Evolutionary conservation across 176 grass and related monocot species (phyloP).

Genomic region (Carex scoparia): DNA sequence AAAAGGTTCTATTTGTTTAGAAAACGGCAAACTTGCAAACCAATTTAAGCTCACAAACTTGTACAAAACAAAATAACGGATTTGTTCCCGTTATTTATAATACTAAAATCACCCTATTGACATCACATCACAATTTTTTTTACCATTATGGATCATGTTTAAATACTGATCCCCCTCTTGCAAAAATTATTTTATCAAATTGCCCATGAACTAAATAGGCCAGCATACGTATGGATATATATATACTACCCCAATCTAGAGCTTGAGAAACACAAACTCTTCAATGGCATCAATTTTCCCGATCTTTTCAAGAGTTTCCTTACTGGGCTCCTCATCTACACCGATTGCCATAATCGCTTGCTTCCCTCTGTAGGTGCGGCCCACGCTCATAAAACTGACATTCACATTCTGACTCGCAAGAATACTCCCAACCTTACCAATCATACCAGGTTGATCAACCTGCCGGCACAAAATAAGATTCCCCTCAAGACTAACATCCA

Average conservation of each 20-base stretch:
- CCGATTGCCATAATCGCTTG: slow-evolving; percentile 96
- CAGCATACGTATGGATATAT: neutral
- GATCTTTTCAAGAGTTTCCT: slow-evolving; percentile 70
- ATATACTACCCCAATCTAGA: slow-evolving; percentile 32
- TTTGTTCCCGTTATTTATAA: neutral
- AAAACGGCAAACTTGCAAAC: neutral
- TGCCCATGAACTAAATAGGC: neutral
- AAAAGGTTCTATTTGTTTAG: neutral
- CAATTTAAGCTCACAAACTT: neutral
- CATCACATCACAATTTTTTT: neutral
- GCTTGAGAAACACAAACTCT: slow-evolving; percentile 94
- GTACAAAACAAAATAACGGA: neutral
- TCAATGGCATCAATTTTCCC: slow-evolving; percentile 59
- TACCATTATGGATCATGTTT: neutral
- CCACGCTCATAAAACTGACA: slow-evolving; percentile 96
- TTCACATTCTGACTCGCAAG: slow-evolving; percentile 74
- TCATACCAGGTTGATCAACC: slow-evolving; percentile 89
- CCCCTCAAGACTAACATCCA: slow-evolving; percentile 86
- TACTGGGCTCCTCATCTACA: slow-evolving; percentile 77
- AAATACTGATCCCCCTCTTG: neutral
- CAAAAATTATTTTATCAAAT: neutral
- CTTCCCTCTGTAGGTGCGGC: slow-evolving; percentile 66
- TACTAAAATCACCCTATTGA: neutral
- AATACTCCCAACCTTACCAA: slow-evolving; percentile 80
- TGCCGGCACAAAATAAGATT: slow-evolving; percentile 90